Evolutionary conservation across 805 yeast genomes (phyloP), one percentile per base, ranked within the genome.

Genomic region (Spathaspora boniae): DNA sequence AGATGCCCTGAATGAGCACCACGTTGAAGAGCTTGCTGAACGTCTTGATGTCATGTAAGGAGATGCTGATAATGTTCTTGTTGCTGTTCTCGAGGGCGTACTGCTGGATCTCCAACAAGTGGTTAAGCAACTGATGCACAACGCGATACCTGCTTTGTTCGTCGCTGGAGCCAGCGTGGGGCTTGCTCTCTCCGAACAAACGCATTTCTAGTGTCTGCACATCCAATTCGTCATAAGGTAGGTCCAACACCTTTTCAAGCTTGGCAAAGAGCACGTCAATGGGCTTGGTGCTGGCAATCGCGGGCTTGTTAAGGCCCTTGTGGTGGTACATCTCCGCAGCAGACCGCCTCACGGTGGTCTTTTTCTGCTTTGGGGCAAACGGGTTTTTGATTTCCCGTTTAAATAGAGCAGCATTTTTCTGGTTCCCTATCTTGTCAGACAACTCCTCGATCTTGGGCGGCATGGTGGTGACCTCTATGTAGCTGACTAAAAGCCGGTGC

Each of bases 11-110:
- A 2, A 82, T 57, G 0, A 88, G 75, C 2, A 89, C 65, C 8
- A 82, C 39, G 43, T 80, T 82, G 14, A 83, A 56, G 29, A 91
- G 51, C 16, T 69, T 73, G 23, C 83, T 81, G 37, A 93, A 74
- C 4, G 76, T 72, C 52, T 80, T 83, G 72, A 91, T 79, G 54
- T 93, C 98, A 48, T 86, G 88, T 7, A 91, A 65, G 0, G 97
- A 86, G 11, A 91, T 80, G 6, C 82, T 65, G 8, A 84, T 66
- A 33, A 74, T 44, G 31, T 60, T 53, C 27, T 48, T 44, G 39
- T 68, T 66, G 9, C 38, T 34, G 29, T 52, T 41, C 17, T 50
- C 57, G 18, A 38, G 35, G 3, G 79, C 60, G 2, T 59, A 39
- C 4, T 42, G 31, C 44, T 74, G 77, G 16, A 75, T 65, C 26